phyloP scores from a whole-genome alignment of 176 grass and related monocot genomes.

The Raddia distichophylla region DNA sequence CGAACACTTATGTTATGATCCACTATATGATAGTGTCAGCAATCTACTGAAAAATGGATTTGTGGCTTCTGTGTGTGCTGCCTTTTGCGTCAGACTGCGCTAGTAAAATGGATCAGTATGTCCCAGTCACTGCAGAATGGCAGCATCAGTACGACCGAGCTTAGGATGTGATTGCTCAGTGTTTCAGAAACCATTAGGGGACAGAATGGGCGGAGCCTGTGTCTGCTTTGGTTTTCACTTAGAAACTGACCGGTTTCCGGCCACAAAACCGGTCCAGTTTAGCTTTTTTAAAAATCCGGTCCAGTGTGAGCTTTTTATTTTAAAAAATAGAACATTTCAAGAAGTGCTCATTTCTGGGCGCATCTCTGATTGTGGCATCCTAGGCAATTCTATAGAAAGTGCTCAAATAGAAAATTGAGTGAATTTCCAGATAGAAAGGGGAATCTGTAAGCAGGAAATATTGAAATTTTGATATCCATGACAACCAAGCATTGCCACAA shows the following conservation, averaged over 20 bases:
- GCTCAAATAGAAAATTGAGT: background rate
- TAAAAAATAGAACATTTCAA: too few relatives aligned
- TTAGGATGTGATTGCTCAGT: background rate
- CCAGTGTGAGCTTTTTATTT: background rate
- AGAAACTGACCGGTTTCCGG: background rate
- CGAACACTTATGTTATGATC: background rate
- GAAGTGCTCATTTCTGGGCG: too few relatives aligned
- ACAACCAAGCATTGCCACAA: background rate
- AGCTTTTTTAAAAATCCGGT: background rate
- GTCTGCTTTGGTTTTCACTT: background rate
- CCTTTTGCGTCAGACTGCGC: background rate
- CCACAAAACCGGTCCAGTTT: background rate
- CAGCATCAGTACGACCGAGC: background rate
- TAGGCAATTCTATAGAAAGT: background rate
- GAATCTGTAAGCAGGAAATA: background rate
- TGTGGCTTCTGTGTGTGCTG: background rate
- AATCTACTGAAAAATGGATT: background rate
- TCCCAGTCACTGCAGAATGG: background rate
- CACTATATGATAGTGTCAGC: background rate
- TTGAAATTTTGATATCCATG: background rate
- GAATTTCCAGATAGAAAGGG: background rate
- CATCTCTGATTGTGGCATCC: too few relatives aligned
- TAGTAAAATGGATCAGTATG: background rate
- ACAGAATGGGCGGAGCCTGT: background rate
- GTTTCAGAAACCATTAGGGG: background rate